Conservation (phyloP, 1,139 yeast species). For the Blastobotrys serpentis region DNA sequence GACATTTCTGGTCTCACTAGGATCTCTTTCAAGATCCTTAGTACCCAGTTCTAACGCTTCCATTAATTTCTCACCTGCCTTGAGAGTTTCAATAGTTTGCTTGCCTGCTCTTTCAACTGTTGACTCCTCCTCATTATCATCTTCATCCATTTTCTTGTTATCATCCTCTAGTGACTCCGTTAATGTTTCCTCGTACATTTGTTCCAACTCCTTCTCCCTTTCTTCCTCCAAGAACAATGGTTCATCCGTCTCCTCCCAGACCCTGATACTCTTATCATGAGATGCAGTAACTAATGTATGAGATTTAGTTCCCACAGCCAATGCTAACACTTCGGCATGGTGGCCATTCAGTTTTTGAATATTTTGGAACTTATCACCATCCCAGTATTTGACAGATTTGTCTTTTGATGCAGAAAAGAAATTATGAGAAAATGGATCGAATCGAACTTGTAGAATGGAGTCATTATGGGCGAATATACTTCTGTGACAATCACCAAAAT, state of each 20-base stretch:
- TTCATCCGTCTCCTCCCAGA: constrained; percentile 92
- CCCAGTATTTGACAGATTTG: constrained; percentile 91
- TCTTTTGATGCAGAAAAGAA: constrained; percentile 92
- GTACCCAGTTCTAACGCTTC: constrained; percentile 87
- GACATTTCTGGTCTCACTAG: constrained; percentile 50
- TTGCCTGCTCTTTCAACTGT: constrained; percentile 68
- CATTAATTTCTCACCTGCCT: constrained; percentile 90
- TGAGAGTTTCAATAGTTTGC: constrained; percentile 87
- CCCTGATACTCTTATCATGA: constrained; percentile 88
- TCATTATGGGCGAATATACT: constrained; percentile 97
- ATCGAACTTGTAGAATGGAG: constrained; percentile 82
- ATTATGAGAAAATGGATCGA: constrained; percentile 80
- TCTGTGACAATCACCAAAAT: constrained; percentile 97
- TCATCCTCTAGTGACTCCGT: constrained; percentile 67
- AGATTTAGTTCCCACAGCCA: constrained; percentile 74
- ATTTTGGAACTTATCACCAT: constrained; percentile 94
- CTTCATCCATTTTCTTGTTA: constrained; percentile 38
- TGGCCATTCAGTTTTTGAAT: constrained; percentile 80
- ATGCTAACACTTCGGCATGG: constrained; percentile 90
- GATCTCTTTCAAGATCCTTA: constrained; percentile 68
- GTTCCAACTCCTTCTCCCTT: constrained; percentile 92
- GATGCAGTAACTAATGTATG: constrained; percentile 78
- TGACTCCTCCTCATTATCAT: constrained; percentile 50
- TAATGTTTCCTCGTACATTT: constrained; percentile 75
- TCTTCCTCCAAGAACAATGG: constrained; percentile 95